Evolutionary conservation across 106 monocot species (phyloP), one percentile per base, ranked within the genome.

Genomic region (Phalaenopsis aphrodite): DNA sequence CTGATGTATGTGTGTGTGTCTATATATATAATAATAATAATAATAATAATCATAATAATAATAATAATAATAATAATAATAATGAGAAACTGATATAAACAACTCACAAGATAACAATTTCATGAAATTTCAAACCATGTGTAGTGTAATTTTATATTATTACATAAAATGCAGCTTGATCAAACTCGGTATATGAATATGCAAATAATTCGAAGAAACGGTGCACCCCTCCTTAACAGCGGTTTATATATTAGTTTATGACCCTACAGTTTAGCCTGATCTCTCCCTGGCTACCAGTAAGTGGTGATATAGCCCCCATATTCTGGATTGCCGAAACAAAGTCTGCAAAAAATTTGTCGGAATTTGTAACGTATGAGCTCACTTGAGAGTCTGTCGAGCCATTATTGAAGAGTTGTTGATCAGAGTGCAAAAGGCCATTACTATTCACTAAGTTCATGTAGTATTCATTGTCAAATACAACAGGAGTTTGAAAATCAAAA

Each of bases 361-460:
- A 21, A 55, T 85, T 83, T 15, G 77, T 18, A 42, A 3, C 46
- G 78, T 85, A 88, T 2, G 82, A 37, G 71, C 24, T 83, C 45
- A 85, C 85, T 42, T 78, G 79, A 5, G 83, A 78, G 65, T 85
- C 83, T 0, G 85, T 58, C 16, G 82, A 83, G 9, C 85, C 85
- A 7, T 80, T 73, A 37, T 88, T 88, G 79, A 81, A 85, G 68
- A 88, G 81, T 57, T 83, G 46, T 78, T 88, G 88, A 21, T 88
- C 88, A 2, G 88, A 88, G 83, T 88, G 88, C 37, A 88, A 65
- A 47, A 88, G 83, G 16, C 88, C 88, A 55, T 80, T 78, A 21
- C 83, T 24, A 45, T 21, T 67, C 61, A 85, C n/a, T 45, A 88
- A 68, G 18, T 85, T 83, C n/a, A 39, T 83, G 80, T 83, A 88